Percentiles rank a stretch among this genome's conserved stretches.
Evolutionary conservation across 78 protist species (phyloP).

Genomic region (Dictyostelium firmibasis): DNA sequence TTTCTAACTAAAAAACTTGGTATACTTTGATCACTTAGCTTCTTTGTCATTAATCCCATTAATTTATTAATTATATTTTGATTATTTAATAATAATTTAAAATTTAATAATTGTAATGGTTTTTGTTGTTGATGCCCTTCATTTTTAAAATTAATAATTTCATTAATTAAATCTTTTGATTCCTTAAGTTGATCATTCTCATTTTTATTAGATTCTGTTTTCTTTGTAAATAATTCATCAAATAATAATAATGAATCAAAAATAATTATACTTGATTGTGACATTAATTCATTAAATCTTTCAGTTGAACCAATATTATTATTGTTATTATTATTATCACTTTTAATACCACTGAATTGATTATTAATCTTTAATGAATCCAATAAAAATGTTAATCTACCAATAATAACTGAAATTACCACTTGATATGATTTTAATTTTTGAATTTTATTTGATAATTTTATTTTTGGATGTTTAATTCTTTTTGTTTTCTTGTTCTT

Average conservation of each 20-base stretch:
- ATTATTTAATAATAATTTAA: neutral
- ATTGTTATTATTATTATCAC: too few relatives aligned
- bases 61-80: neutral
- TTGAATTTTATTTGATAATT: neutral
- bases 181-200: neutral
- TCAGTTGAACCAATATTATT: neutral
- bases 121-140: neutral
- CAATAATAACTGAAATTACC: conserved; percentile 18
- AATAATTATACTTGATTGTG: neutral
- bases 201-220: neutral
- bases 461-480: conserved; percentile 42
- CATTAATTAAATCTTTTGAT: neutral
- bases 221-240: neutral
- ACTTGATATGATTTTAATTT: neutral
- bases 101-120: neutral
- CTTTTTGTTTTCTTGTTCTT: neutral
- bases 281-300: neutral
- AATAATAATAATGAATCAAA: neutral
- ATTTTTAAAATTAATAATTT: neutral
- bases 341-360: too few relatives aligned
- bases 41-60: neutral
- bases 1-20: conserved; percentile 24
- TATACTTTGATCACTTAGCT: neutral
- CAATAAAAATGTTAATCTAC: conserved; percentile 37
- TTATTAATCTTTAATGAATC: neutral